Percentiles rank a stretch among this genome's conserved stretches.
phyloP scores from a whole-genome alignment of 495 filamentous ascomycete genomes.

The Podospora didyma region DNA sequence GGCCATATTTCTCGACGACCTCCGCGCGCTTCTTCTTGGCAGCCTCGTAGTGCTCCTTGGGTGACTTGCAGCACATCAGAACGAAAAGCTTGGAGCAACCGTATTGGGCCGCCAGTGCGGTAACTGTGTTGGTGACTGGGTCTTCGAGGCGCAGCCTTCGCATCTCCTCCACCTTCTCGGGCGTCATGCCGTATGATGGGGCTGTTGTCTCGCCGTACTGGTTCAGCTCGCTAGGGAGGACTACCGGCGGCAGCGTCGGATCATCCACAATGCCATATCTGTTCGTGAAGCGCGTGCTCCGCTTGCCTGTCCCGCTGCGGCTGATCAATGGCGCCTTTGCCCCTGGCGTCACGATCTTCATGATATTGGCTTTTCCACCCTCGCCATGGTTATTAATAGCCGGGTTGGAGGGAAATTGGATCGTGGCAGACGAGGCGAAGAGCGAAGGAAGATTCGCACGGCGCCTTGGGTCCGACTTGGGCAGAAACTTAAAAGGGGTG shows the following conservation, averaged over 20 bases:
- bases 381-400: background rate
- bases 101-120: constrained; percentile 66
- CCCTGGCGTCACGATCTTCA: background rate
- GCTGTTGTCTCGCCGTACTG: background rate
- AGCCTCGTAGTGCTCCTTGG: constrained; percentile 54
- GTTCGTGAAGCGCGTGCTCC: too few relatives aligned
- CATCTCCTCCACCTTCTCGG: constrained; percentile 74
- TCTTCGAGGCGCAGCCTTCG: constrained; percentile 61
- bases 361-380: background rate
- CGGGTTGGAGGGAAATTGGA: constrained; percentile 4
- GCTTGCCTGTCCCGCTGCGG: background rate
- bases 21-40: constrained; percentile 17
- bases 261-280: background rate
- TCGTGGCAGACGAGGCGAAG: constrained; percentile 21
- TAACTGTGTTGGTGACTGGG: constrained; percentile 68
- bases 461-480: constrained; percentile 68
- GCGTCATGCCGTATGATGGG: constrained; percentile 64
- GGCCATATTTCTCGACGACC: constrained; percentile 53
- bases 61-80: constrained; percentile 45
- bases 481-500: constrained; percentile 89
- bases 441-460: constrained; percentile 40
- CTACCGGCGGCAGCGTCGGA: background rate
- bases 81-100: constrained; percentile 76
- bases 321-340: background rate
- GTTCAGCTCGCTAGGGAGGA: constrained; percentile 8